Evolutionary conservation across 2,329 filamentous ascomycete species (phyloP).

Genomic region (Colletotrichum eleusines): DNA sequence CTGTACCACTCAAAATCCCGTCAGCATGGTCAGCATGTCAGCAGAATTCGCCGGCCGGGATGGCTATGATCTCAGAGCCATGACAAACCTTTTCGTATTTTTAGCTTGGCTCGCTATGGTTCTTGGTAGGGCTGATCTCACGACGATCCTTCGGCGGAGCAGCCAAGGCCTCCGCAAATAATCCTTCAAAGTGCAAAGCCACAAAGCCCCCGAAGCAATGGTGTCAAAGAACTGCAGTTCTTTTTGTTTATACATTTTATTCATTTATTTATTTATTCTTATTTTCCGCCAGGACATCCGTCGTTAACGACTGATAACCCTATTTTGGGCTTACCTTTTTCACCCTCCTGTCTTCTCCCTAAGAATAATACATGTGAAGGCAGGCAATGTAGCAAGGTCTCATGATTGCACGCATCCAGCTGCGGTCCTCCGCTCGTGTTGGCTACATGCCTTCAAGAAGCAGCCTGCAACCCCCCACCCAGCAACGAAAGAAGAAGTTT

Average conservation of each 20-base stretch:
- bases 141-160: slow-evolving; percentile 21
- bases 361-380: neutral
- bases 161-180: slow-evolving; percentile 27
- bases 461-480: neutral
- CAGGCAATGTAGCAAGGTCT: neutral
- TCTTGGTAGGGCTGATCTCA: slow-evolving; percentile 25
- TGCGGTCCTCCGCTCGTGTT: neutral
- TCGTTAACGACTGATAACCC: no score
- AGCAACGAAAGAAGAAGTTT: no score
- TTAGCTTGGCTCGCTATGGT: slow-evolving; percentile 12
- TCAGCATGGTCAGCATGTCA: slow-evolving; percentile 34
- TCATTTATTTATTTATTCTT: no score
- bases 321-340: neutral
- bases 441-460: neutral
- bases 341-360: neutral
- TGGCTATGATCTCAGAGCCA: slow-evolving; percentile 3
- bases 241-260: no score
- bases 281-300: neutral
- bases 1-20: slow-evolving; percentile 9
- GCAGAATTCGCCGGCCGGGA: slow-evolving; percentile 4
- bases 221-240: neutral
- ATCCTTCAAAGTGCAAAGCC: slow-evolving; percentile 27
- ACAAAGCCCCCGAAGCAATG: neutral
- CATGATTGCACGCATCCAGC: neutral
- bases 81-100: slow-evolving; percentile 34